These are phyloP conservation scores for Candida pseudoglaebosa DNA, from an alignment of 805 yeast genomes.

Conservation along the genomic window DNA sequence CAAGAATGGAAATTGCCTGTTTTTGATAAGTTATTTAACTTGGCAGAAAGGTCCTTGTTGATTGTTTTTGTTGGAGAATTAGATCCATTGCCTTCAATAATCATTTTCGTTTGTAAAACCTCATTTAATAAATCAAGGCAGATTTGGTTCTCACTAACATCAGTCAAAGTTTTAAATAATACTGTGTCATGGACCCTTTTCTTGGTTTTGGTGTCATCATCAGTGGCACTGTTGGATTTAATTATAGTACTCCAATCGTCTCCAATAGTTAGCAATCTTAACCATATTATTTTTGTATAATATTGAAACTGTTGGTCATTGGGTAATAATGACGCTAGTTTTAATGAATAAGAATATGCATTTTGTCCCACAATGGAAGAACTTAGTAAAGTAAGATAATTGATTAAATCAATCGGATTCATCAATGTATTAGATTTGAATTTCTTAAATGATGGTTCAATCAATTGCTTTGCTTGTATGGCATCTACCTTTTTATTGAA, in stretches of 20 bases:
- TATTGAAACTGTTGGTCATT: conserved; percentile 21
- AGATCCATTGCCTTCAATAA: conserved; percentile 6
- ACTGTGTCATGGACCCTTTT: conserved; percentile 38
- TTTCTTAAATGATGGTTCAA: conserved; percentile 4
- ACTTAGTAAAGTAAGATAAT: conserved; percentile 46
- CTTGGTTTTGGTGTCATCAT: conserved; percentile 40
- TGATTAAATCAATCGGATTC: conserved; percentile 41
- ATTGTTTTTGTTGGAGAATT: conserved; percentile 2
- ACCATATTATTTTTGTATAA: conserved; percentile 45
- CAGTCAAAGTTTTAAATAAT: conserved; percentile 39
- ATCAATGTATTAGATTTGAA: conserved; percentile 1
- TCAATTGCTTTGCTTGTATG: conserved; percentile 1
- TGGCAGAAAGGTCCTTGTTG: conserved; percentile 5
- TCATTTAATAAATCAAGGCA: conserved; percentile 10
- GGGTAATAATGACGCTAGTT: conserved; percentile 40
- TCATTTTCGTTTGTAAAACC: conserved; percentile 5
- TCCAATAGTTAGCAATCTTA: conserved; percentile 45
- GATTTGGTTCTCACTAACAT: conserved; percentile 17
- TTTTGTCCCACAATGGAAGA: conserved; percentile 14
- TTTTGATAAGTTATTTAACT: conserved; percentile 7
- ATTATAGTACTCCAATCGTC: conserved; percentile 50
- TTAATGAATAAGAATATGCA: conserved; percentile 45
- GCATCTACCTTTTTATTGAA: conserved; percentile 1
- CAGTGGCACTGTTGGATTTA: conserved; percentile 32
- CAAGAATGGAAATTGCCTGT: conserved; percentile 10